These are phyloP conservation scores for Aciculoconidium aculeatum DNA, from an alignment of 805 yeast species.

Conservation along the genomic window DNA sequence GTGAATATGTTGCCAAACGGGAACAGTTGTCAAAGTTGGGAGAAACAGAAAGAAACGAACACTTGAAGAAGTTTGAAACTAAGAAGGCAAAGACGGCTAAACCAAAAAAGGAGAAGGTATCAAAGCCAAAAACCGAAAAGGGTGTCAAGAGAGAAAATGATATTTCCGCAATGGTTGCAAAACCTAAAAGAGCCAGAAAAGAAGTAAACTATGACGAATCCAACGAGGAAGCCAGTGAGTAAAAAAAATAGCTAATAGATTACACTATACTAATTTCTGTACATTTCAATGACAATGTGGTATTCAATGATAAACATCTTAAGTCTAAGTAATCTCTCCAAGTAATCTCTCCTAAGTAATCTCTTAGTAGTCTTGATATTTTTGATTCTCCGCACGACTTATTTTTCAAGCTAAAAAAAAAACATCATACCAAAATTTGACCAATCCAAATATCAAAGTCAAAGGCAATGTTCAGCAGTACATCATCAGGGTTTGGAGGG, in stretches of 20 bases:
- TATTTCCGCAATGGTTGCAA: conserved; percentile 14
- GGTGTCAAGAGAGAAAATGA: conserved; percentile 10
- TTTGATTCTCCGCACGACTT: no score
- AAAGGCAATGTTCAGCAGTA: conserved; percentile 45
- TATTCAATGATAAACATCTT: no score
- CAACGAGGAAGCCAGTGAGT: no score
- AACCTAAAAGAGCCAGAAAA: conserved; percentile 10
- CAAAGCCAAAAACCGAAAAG: not conserved
- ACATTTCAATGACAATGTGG: no score
- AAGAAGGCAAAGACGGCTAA: conserved; percentile 9
- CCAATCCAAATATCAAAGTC: not conserved
- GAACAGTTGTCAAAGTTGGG: conserved; percentile 55
- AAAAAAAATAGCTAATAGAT: no score
- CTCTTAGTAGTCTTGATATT: no score
- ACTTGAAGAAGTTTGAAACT: conserved; percentile 55
- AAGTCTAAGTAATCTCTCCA: no score
- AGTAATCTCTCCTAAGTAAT: no score
- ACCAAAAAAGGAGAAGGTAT: conserved; percentile 6
- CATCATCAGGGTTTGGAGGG: conserved; percentile 50
- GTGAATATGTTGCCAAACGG: conserved; percentile 46
- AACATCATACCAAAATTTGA: no score
- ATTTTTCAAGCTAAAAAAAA: no score
- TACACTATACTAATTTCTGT: no score
- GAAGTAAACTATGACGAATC: no score
- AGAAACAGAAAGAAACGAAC: conserved; percentile 62